Percentiles rank a stretch among this genome's conserved stretches.
Evolutionary conservation across 768 basidiomycete species (phyloP).

Genomic region (Paxillus rubicundulus): DNA sequence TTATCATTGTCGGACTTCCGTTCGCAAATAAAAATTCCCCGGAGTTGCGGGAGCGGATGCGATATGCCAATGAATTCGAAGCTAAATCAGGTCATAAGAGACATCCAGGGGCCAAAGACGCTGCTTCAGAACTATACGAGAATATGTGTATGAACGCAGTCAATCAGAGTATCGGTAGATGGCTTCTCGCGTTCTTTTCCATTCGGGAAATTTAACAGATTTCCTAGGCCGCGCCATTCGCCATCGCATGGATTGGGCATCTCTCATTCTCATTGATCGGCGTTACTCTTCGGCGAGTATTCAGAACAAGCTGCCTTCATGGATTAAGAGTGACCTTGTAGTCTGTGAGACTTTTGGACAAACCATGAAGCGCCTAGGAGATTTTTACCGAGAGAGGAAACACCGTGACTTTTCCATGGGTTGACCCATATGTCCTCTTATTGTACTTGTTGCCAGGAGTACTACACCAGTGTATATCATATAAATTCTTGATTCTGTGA

Average conservation of each 20-base stretch:
- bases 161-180: conserved; percentile 92
- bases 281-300: conserved; percentile 74
- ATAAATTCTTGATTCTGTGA: no score
- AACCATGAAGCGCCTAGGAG: conserved; percentile 62
- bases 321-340: conserved; percentile 70
- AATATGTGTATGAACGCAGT: conserved; percentile 93
- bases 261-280: conserved; percentile 81
- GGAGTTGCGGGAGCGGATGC: conserved; percentile 89
- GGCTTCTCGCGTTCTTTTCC: not conserved
- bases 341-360: conserved; percentile 68
- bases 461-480: no score
- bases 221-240: conserved; percentile 84
- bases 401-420: not conserved
- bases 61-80: conserved; percentile 71
- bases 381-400: conserved; percentile 65
- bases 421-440: not conserved
- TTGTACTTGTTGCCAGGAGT: no score
- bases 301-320: conserved; percentile 79
- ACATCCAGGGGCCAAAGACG: conserved; percentile 50
- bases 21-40: conserved; percentile 91
- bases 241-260: conserved; percentile 89
- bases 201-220: not conserved
- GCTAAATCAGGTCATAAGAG: conserved; percentile 37
- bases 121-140: conserved; percentile 82
- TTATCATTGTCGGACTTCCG: conserved; percentile 86